phyloP scores from a whole-genome alignment of 2,329 filamentous ascomycete genomes.

The Lizonia empirigonia region DNA sequence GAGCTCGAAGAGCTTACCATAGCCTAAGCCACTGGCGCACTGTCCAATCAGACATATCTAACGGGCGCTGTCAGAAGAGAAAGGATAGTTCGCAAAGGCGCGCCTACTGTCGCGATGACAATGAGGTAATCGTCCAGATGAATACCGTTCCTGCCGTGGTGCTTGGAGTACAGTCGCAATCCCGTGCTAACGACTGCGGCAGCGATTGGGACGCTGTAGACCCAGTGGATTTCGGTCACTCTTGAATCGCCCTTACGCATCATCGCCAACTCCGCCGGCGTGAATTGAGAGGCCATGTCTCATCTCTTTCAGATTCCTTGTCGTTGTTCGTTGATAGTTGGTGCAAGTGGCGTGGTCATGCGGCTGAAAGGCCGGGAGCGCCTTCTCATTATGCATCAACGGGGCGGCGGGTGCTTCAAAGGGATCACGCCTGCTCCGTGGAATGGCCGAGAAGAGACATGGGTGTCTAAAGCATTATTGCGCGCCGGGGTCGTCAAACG shows the following conservation, averaged over 20 bases:
- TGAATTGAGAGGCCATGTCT: slow-evolving; percentile 33
- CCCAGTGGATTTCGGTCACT: slow-evolving; percentile 39
- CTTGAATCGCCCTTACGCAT: slow-evolving; percentile 37
- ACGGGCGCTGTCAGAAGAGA: neutral
- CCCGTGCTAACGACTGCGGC: slow-evolving; percentile 33
- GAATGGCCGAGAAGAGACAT: neutral
- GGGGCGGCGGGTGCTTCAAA: neutral
- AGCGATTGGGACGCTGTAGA: slow-evolving; percentile 40
- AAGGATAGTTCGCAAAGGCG: neutral
- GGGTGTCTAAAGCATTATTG: slow-evolving; percentile 2
- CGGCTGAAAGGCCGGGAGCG: slow-evolving; percentile 16
- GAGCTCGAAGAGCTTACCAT: slow-evolving; percentile 22
- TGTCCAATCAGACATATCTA: slow-evolving; percentile 40
- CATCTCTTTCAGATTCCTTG: slow-evolving; percentile 1
- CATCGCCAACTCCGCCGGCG: slow-evolving; percentile 35
- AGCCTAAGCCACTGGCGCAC: slow-evolving; percentile 37
- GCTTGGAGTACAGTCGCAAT: slow-evolving; percentile 39
- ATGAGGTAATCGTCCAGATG: slow-evolving; percentile 43
- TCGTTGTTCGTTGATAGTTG: slow-evolving; percentile 3
- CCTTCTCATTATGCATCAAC: slow-evolving; percentile 7
- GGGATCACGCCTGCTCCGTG: neutral
- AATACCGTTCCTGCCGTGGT: slow-evolving; percentile 38
- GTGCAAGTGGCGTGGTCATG: slow-evolving; percentile 8
- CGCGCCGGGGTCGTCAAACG: slow-evolving; percentile 6
- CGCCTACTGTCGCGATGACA: slow-evolving; percentile 37